Conservation (phyloP, 331 rosid genomes). For the Malus hybrid region DNA sequence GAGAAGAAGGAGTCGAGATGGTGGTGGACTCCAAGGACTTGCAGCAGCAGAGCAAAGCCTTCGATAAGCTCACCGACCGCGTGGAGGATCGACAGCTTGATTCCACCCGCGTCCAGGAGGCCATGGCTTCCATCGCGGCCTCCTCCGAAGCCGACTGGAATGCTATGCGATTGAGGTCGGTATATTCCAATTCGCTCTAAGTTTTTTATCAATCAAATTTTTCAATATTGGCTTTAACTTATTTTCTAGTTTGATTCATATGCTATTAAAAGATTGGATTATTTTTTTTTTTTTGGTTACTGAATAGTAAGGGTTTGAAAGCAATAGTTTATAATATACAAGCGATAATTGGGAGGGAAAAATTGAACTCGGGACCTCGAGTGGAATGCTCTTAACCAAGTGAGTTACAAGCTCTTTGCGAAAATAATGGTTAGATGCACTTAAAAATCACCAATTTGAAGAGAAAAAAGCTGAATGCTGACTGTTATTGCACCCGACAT, state of each 20-base stretch:
- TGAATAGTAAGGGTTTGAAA: not conserved
- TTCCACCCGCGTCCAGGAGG: conserved; percentile 97
- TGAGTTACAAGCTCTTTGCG: no score
- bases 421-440: no score
- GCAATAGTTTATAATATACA: not conserved
- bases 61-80: conserved; percentile 95
- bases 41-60: conserved; percentile 91
- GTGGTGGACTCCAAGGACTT: conserved; percentile 71
- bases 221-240: not conserved
- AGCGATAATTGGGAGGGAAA: no score
- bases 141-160: conserved; percentile 83
- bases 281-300: no score
- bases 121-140: conserved; percentile 95
- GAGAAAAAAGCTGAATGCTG: no score
- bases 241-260: not conserved
- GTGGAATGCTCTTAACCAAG: no score
- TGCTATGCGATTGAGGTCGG: conserved; percentile 60
- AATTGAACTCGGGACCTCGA: no score
- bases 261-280: not conserved
- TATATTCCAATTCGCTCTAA: no score
- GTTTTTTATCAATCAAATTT: not conserved
- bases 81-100: conserved; percentile 97
- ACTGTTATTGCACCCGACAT: no score
- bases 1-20: conserved; percentile 56
- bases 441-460: no score